phyloP scores from a whole-genome alignment of 108 stramenopile species.

The Stephanodiscus triporus region DNA sequence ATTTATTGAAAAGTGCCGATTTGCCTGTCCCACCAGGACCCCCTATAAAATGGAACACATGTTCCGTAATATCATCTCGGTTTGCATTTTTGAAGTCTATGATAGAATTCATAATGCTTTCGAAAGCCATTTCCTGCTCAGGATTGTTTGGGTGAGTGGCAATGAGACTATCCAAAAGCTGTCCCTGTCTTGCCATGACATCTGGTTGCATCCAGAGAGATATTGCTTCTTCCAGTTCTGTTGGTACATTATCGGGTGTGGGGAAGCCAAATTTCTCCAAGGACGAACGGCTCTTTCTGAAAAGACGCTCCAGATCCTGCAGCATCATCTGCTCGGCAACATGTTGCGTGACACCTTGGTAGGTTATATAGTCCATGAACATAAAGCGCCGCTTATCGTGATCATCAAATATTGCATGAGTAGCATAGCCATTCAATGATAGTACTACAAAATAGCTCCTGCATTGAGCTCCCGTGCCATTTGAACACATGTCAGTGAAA shows the following conservation, averaged over 20 bases:
- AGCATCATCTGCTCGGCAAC: constrained; percentile 2
- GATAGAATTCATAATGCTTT: background rate
- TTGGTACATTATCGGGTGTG: constrained; percentile 1
- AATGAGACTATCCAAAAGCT: background rate
- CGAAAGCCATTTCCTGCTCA: background rate
- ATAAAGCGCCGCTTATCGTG: background rate
- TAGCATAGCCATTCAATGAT: background rate
- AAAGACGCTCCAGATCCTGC: background rate
- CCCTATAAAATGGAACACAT: background rate
- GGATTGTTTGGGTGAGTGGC: background rate
- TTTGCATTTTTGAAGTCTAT: background rate
- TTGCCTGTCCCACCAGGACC: constrained; percentile 3
- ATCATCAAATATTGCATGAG: constrained; percentile 1
- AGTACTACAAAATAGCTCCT: background rate
- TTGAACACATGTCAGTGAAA: background rate
- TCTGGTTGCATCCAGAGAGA: too few relatives aligned
- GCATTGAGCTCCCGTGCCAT: background rate
- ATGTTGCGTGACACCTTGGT: background rate
- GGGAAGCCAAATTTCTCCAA: constrained; percentile 1
- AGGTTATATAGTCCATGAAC: background rate
- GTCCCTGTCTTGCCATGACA: background rate
- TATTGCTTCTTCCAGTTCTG: background rate
- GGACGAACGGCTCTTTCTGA: background rate
- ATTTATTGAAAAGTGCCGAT: constrained; percentile 1
- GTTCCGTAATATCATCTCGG: background rate